phyloP scores from a whole-genome alignment of 305 asterid species.

The Ajuga reptans region DNA sequence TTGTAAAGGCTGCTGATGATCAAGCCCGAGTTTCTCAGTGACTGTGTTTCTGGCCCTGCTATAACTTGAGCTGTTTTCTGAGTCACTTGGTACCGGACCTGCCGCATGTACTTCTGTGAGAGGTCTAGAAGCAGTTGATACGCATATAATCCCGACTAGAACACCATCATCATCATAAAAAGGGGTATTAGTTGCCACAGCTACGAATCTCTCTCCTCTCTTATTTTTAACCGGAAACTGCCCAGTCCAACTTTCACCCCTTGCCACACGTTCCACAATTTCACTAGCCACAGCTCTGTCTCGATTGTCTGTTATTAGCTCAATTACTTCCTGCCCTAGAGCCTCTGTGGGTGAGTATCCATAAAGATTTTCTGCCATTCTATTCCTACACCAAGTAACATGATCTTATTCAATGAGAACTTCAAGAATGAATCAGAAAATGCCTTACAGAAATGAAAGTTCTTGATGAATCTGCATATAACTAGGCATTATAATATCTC shows the following conservation, averaged over 20 bases:
- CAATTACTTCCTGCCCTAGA: conserved; percentile 48
- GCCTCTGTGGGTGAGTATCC: conserved; percentile 80
- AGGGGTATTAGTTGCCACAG: conserved; percentile 68
- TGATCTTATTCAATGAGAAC: background rate
- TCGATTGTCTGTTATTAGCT: conserved; percentile 48
- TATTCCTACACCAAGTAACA: conserved; percentile 54
- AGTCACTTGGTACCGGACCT: conserved; percentile 26
- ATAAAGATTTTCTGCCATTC: conserved; percentile 67
- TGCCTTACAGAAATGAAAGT: background rate
- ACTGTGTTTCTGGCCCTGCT: conserved; percentile 40
- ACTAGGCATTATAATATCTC: background rate
- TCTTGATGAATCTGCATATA: background rate
- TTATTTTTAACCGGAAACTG: conserved; percentile 70
- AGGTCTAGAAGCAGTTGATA: conserved; percentile 61
- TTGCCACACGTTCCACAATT: conserved; percentile 45
- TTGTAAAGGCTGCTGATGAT: conserved; percentile 81
- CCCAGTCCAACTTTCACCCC: conserved; percentile 90
- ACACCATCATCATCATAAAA: conserved; percentile 72
- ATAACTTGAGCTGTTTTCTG: conserved; percentile 35
- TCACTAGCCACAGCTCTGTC: conserved; percentile 44
- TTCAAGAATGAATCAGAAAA: background rate
- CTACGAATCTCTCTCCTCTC: conserved; percentile 60
- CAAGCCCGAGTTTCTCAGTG: conserved; percentile 57
- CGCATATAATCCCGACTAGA: conserved; percentile 65
- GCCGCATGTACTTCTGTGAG: conserved; percentile 41